Percentiles rank a stretch among this genome's conserved stretches.
These are phyloP conservation scores for Porogramme epimiltina DNA, from an alignment of 1,284 basidiomycete species.

Conservation along the genomic window DNA sequence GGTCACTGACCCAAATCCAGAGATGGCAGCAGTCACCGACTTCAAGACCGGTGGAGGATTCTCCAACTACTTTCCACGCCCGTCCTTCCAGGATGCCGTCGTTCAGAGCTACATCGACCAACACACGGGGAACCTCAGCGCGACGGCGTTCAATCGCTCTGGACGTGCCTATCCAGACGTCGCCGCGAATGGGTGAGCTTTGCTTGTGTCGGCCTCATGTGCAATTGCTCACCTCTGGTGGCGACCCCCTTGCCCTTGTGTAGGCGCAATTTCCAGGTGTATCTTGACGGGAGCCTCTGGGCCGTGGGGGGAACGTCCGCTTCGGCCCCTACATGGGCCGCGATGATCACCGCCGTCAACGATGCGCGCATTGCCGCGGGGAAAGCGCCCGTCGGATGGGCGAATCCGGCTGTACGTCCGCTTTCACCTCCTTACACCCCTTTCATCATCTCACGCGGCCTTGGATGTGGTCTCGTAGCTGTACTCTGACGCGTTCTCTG, in stretches of 20 bases:
- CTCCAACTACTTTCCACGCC: constrained; percentile 40
- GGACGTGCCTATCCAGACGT: constrained; percentile 49
- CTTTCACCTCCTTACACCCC: constrained; percentile 4
- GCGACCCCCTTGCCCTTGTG: constrained; percentile 25
- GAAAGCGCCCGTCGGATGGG: constrained; percentile 51
- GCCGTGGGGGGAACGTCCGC: constrained; percentile 15
- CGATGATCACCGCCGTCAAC: constrained; percentile 59
- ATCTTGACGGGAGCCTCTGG: constrained; percentile 28
- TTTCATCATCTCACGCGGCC: constrained; percentile 14
- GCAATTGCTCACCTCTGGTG: constrained; percentile 17
- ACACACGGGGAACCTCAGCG: constrained; percentile 38
- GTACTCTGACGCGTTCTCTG: constrained; percentile 29
- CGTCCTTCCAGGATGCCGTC: constrained; percentile 36
- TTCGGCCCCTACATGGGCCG: constrained; percentile 37
- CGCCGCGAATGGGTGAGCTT: constrained; percentile 36
- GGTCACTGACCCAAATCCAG: constrained; percentile 9
- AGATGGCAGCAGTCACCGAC: constrained; percentile 22
- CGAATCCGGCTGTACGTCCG: constrained; percentile 45
- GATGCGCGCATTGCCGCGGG: constrained; percentile 51
- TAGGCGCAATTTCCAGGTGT: constrained; percentile 39
- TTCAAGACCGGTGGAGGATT: constrained; percentile 45
- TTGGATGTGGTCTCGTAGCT: constrained; percentile 21
- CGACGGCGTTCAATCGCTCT: constrained; percentile 17
- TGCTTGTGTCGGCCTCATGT: background rate
- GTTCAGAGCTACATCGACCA: constrained; percentile 33